A percentile compares a stretch with the other conserved stretches of the same genome.
phyloP scores from a whole-genome alignment of 1,284 basidiomycete genomes.

The Marasmius sp. region DNA sequence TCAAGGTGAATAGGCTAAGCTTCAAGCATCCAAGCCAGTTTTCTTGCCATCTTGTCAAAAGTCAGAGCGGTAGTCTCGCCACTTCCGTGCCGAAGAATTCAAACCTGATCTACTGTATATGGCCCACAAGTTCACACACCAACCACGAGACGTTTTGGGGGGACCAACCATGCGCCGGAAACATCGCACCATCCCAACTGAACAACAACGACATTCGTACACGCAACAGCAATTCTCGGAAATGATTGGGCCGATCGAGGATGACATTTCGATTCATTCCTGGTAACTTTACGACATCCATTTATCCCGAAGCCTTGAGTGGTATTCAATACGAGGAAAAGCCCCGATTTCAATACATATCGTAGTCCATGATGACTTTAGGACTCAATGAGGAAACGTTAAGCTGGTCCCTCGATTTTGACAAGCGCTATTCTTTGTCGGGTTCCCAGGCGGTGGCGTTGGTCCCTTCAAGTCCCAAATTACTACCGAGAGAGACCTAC shows the following conservation, averaged over 20 bases:
- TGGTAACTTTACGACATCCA: background rate
- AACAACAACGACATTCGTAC: background rate
- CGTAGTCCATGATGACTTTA: too few relatives aligned
- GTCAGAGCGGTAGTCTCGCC: background rate
- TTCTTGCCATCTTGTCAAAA: background rate
- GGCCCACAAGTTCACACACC: background rate
- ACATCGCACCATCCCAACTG: background rate
- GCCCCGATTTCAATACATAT: too few relatives aligned
- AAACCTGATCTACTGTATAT: background rate
- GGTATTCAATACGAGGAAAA: too few relatives aligned
- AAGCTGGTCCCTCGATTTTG: too few relatives aligned
- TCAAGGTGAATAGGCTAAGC: too few relatives aligned
- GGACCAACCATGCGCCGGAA: background rate
- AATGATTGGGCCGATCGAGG: background rate
- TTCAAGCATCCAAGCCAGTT: background rate
- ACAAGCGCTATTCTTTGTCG: too few relatives aligned
- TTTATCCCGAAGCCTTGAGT: too few relatives aligned
- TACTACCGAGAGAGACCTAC: too few relatives aligned
- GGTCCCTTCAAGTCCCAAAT: too few relatives aligned
- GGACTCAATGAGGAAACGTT: too few relatives aligned
- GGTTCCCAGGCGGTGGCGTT: too few relatives aligned
- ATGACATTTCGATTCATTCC: background rate
- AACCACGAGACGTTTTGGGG: background rate
- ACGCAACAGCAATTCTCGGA: background rate
- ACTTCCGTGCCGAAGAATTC: background rate